Base-by-base conservation (phyloP, 1,284 basidiomycete species). In the Ceratobasidium papillatum region DNA sequence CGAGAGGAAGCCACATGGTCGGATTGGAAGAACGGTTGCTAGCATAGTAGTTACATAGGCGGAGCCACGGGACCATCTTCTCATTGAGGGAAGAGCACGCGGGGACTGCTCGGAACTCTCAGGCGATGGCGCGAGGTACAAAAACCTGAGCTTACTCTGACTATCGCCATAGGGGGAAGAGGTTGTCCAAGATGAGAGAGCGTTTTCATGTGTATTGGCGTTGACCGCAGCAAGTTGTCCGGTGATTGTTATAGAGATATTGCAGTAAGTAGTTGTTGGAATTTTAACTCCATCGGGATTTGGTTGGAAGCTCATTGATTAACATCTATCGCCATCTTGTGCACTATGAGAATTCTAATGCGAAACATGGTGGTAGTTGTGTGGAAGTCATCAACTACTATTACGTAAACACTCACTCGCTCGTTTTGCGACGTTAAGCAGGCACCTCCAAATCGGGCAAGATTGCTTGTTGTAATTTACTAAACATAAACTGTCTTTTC, bases 101-200 rank as follows among this genome's bases (percentile, higher is more conserved):
- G 64, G 64, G 32, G 64, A 66, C 14, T 49, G 64, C n/a, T 66
- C 64, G 64, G 64, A 54, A 19, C 9, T 49, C 27, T 22, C 27
- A 47, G 11, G 43, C n/a, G 45, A 34, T 49, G 3, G 11, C 12
- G 38, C 27, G 25, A 62, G 17, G 19, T 14, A 62, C n/a, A 36
- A 8, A n/a, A 27, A 14, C 14, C 43, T 63, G 27, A 34, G 12
- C 12, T 14, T 30, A 12, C 8, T 30, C 63, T 22, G 12, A 7
- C 17, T 12, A 17, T n/a, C 7, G 63, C 14, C 8, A 36, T 22
- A n/a, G 43, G 36, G 27, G 63, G 36, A 65, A 65, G 43, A 14
- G 38, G 38, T 12, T n/a, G 61, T 47, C 9, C 17, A n/a, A 45
- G 19, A 43, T 49, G 14, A 49, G 7, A 5, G n/a, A 19, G 14